A percentile compares a stretch with the other conserved stretches of the same genome.
These are phyloP conservation scores for Microsporum audouinii DNA, from an alignment of 2,329 filamentous ascomycete species.

Conservation along the genomic window DNA sequence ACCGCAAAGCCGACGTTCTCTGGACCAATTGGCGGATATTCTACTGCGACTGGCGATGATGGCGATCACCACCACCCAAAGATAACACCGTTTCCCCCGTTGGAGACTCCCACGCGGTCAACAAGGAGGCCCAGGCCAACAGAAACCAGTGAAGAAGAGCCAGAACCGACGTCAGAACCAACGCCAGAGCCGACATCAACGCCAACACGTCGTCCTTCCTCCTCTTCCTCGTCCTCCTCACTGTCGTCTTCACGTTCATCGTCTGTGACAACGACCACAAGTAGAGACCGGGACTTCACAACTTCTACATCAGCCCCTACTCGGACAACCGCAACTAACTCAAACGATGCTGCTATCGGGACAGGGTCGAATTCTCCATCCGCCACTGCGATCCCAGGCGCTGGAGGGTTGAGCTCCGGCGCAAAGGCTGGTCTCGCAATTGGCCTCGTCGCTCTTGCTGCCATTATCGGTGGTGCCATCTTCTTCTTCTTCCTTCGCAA, in stretches of 20 bases:
- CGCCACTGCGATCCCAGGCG: constrained; percentile 16
- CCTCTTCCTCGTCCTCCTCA: constrained; percentile 7
- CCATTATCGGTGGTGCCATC: constrained; percentile 53
- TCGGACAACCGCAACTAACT: constrained; percentile 4
- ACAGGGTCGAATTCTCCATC: constrained; percentile 15
- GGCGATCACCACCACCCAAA: constrained; percentile 1
- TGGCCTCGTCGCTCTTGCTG: constrained; percentile 61
- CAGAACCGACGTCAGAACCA: constrained; percentile 3
- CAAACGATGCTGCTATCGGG: constrained; percentile 10
- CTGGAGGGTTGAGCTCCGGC: constrained; percentile 31
- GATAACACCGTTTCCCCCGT: constrained; percentile 20
- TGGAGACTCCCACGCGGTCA: constrained; percentile 15
- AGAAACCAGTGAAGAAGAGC: constrained; percentile 7
- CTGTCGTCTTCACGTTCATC: constrained; percentile 7
- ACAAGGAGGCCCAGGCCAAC: constrained; percentile 6
- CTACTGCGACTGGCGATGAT: constrained; percentile 24
- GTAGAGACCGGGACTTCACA: constrained; percentile 4
- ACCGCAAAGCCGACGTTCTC: constrained; percentile 43
- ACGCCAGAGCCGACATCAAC: constrained; percentile 13
- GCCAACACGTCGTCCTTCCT: not conserved
- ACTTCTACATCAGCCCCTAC: constrained; percentile 3
- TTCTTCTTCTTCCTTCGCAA: constrained; percentile 65
- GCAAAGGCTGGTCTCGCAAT: constrained; percentile 74
- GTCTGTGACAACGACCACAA: constrained; percentile 1
- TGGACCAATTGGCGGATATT: constrained; percentile 40